Evolutionary conservation across 306 rosid genomes (phyloP).

Genomic region (Inga laurina): DNA sequence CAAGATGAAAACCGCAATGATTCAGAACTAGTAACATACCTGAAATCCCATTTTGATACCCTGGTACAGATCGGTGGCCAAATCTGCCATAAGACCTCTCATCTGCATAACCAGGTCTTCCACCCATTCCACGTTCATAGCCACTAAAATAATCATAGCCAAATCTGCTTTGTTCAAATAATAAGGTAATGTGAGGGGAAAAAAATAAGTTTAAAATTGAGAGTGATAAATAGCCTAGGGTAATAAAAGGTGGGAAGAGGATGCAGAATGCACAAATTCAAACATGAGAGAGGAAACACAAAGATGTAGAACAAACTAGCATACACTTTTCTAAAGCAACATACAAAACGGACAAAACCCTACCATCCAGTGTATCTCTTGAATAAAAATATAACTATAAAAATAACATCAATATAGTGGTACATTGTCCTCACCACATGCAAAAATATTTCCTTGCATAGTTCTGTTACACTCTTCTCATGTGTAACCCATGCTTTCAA

Average conservation of each 20-base stretch:
- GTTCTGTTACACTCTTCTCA: background rate
- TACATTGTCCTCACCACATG: background rate
- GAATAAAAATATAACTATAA: background rate
- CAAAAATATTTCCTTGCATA: no score
- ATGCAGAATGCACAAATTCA: conserved; percentile 7
- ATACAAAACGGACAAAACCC: background rate
- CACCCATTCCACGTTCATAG: conserved; percentile 80
- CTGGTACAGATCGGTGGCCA: conserved; percentile 67
- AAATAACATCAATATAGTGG: background rate
- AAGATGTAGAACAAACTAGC: background rate
- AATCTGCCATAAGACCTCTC: conserved; percentile 86
- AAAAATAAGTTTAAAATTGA: background rate
- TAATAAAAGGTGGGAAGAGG: conserved; percentile 7
- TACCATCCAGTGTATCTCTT: conserved; percentile 5
- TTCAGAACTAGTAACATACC: conserved; percentile 42
- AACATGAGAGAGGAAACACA: conserved; percentile 22
- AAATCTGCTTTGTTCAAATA: conserved; percentile 45
- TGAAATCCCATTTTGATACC: conserved; percentile 71
- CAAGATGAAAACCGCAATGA: conserved; percentile 6
- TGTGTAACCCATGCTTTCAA: conserved; percentile 6
- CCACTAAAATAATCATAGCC: conserved; percentile 86
- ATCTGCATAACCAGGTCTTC: conserved; percentile 72
- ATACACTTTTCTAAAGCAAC: background rate
- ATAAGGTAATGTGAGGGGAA: background rate
- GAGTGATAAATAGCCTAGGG: conserved; percentile 4